A percentile compares a stretch with the other conserved stretches of the same genome.
Evolutionary conservation across 169 alveolate species (phyloP).

Genomic region (Hammondia hammondi): DNA sequence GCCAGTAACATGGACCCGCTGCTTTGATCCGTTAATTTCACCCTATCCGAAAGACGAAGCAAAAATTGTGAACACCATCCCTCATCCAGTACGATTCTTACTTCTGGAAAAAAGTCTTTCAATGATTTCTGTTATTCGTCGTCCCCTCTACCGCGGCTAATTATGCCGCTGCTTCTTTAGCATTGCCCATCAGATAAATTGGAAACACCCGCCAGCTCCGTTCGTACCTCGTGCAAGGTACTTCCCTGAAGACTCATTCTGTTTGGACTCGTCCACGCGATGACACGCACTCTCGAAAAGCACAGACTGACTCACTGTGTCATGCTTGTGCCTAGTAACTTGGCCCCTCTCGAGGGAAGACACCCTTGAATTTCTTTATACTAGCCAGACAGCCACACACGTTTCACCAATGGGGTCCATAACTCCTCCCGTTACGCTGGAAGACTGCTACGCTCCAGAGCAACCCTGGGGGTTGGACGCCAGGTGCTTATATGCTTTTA

Average conservation of each 20-base stretch:
- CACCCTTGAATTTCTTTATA: not conserved
- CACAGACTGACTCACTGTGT: not conserved
- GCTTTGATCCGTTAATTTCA: no score
- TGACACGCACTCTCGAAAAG: not conserved
- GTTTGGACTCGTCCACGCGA: not conserved
- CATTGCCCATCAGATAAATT: no score
- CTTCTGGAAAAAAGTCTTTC: no score
- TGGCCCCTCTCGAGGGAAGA: not conserved
- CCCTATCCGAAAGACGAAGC: no score
- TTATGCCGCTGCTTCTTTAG: no score
- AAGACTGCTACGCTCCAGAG: not conserved
- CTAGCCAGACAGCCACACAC: not conserved
- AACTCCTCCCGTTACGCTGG: not conserved
- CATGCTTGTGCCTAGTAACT: not conserved
- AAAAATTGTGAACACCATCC: no score
- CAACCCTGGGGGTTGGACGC: conserved; percentile 11
- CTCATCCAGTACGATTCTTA: no score
- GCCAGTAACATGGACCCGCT: no score
- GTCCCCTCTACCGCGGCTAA: no score
- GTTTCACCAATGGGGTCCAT: not conserved
- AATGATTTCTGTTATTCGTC: no score
- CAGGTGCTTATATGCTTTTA: conserved; percentile 32
- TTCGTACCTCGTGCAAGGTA: not conserved
- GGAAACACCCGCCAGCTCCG: no score
- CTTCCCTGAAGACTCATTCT: not conserved